Evolutionary conservation across 768 basidiomycete genomes (phyloP).

Genomic region (Lentinula sp.): DNA sequence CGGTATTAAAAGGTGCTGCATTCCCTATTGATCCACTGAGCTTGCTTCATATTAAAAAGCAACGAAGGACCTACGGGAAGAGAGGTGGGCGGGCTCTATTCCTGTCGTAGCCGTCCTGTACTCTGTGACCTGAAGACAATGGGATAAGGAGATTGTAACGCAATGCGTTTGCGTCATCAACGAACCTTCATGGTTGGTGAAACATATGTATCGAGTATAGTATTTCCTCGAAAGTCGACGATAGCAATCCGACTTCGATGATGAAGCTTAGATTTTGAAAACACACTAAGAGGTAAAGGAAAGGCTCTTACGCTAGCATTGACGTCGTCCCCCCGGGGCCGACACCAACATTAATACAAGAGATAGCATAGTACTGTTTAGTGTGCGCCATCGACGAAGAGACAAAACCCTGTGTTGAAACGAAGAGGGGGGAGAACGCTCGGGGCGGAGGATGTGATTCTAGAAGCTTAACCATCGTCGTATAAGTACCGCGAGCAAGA

Average conservation of each 20-base stretch:
- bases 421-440: constrained; percentile 10
- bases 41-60: background rate
- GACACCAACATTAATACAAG: constrained; percentile 70
- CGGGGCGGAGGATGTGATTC: background rate
- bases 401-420: constrained; percentile 13
- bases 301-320: constrained; percentile 64
- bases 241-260: constrained; percentile 38
- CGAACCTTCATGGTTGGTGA: constrained; percentile 48
- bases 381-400: constrained; percentile 11
- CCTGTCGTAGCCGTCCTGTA: constrained; percentile 65
- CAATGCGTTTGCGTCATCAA: background rate
- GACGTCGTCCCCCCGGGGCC: constrained; percentile 77
- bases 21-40: constrained; percentile 28
- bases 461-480: background rate
- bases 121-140: constrained; percentile 51
- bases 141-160: too few relatives aligned
- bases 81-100: constrained; percentile 34
- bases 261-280: constrained; percentile 4
- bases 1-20: constrained; percentile 49
- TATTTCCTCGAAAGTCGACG: constrained; percentile 52
- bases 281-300: constrained; percentile 5
- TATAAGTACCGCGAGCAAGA: background rate
- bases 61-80: constrained; percentile 26
- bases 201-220: constrained; percentile 60
- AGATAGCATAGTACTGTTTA: constrained; percentile 51